phyloP scores from a whole-genome alignment of 208 protist genomes.

The Leishmania braziliensis region DNA sequence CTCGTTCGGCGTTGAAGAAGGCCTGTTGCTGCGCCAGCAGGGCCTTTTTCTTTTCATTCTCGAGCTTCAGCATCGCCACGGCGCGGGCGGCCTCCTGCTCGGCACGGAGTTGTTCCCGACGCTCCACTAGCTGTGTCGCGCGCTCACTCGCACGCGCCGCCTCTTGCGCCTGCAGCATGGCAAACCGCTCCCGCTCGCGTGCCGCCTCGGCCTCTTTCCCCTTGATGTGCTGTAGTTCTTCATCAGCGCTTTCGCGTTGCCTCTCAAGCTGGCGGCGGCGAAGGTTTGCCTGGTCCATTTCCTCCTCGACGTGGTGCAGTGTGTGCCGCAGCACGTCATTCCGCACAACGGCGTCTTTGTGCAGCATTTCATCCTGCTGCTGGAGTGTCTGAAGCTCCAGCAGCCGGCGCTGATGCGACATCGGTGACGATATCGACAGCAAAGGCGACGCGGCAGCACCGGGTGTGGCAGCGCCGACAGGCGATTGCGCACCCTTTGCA shows the following conservation, averaged over 20 bases:
- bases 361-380: constrained; percentile 50
- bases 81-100: constrained; percentile 57
- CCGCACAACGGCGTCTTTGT: constrained; percentile 27
- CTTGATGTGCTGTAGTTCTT: constrained; percentile 33
- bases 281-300: constrained; percentile 33
- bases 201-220: constrained; percentile 38
- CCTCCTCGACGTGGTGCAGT: constrained; percentile 39
- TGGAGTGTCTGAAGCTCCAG: constrained; percentile 73
- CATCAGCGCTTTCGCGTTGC: constrained; percentile 37
- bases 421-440: constrained; percentile 4
- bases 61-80: constrained; percentile 53
- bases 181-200: constrained; percentile 37
- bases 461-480: neutral
- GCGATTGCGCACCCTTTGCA: neutral
- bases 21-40: constrained; percentile 47
- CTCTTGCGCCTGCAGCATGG: constrained; percentile 41
- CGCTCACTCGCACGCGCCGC: constrained; percentile 36
- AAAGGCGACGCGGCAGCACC: neutral
- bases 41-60: constrained; percentile 66
- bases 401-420: constrained; percentile 43
- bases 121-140: constrained; percentile 46
- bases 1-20: constrained; percentile 46
- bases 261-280: constrained; percentile 35
- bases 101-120: constrained; percentile 50
- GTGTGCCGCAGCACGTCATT: constrained; percentile 39